Evolutionary conservation across 2,329 filamentous ascomycete species (phyloP).

Genomic region (Venturia pyrina): DNA sequence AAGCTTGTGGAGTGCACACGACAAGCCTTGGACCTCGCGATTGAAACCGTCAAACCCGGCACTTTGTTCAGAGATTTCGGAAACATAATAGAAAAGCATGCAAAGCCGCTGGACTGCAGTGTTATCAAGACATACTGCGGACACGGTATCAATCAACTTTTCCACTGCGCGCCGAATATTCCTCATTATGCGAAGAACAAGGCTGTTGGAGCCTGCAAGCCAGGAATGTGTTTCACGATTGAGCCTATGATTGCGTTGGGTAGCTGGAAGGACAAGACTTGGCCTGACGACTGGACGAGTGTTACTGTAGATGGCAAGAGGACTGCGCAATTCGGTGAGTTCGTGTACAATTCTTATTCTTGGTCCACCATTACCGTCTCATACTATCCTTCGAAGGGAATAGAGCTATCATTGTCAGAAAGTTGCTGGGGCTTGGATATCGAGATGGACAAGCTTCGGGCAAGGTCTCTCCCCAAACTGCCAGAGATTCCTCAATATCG

Average conservation of each 20-base stretch:
- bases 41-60: constrained; percentile 85
- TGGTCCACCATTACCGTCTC: not conserved
- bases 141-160: constrained; percentile 86
- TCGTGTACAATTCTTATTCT: not conserved
- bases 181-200: constrained; percentile 99
- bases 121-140: constrained; percentile 95
- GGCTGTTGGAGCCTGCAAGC: constrained; percentile 85
- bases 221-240: constrained; percentile 97
- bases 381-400: not conserved
- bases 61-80: constrained; percentile 88
- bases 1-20: constrained; percentile 84
- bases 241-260: constrained; percentile 97
- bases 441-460: not conserved
- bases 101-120: constrained; percentile 74
- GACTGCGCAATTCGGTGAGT: constrained; percentile 84
- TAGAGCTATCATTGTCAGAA: not conserved
- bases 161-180: constrained; percentile 88
- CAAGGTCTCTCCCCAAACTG: too few species aligned
- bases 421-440: not conserved
- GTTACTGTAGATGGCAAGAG: constrained; percentile 80
- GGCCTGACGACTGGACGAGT: constrained; percentile 98
- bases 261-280: constrained; percentile 84
- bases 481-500: too few species aligned
- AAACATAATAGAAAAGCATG: constrained; percentile 89
- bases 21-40: constrained; percentile 83